Percentiles rank a stretch among this genome's conserved stretches.
These are phyloP conservation scores for Mortierella sp. DNA, from an alignment of 371 early-diverging fungal genomes.

Conservation along the genomic window DNA sequence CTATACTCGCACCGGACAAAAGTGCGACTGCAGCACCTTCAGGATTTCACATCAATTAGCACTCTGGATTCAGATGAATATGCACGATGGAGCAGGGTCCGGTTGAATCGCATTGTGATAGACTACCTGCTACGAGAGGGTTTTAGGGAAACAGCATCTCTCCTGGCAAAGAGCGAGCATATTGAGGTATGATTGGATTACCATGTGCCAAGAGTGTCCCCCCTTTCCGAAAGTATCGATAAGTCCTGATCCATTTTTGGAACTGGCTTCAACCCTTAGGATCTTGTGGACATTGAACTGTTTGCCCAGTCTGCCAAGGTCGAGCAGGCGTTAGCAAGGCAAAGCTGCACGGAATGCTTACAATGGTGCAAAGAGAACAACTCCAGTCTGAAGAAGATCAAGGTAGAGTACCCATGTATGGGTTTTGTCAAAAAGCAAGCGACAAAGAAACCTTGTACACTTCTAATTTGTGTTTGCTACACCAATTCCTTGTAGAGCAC, in stretches of 20 bases:
- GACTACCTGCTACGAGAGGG: constrained; percentile 95
- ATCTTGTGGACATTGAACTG: constrained; percentile 89
- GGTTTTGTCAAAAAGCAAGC: neutral
- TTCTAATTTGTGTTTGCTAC: too few species aligned
- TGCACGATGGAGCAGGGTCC: constrained; percentile 81
- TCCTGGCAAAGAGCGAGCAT: constrained; percentile 67
- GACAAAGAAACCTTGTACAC: neutral
- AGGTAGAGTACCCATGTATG: constrained; percentile 54
- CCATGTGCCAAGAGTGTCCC: too few species aligned
- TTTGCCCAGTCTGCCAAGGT: constrained; percentile 84
- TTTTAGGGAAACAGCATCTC: constrained; percentile 77
- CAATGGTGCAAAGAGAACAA: constrained; percentile 95
- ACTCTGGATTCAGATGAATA: constrained; percentile 74
- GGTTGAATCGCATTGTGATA: constrained; percentile 87
- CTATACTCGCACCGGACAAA: constrained; percentile 72
- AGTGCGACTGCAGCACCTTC: constrained; percentile 80
- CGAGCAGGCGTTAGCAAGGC: constrained; percentile 76
- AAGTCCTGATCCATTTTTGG: too few species aligned
- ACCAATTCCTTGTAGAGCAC: constrained; percentile 68
- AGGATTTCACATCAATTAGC: constrained; percentile 70
- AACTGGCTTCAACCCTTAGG: too few species aligned
- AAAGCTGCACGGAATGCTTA: constrained; percentile 87
- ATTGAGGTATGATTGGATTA: constrained; percentile 67
- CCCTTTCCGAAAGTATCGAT: too few species aligned
- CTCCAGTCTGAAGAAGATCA: constrained; percentile 82